These are phyloP conservation scores for Trametes sanguinea DNA, from an alignment of 768 basidiomycete species.

Conservation along the genomic window DNA sequence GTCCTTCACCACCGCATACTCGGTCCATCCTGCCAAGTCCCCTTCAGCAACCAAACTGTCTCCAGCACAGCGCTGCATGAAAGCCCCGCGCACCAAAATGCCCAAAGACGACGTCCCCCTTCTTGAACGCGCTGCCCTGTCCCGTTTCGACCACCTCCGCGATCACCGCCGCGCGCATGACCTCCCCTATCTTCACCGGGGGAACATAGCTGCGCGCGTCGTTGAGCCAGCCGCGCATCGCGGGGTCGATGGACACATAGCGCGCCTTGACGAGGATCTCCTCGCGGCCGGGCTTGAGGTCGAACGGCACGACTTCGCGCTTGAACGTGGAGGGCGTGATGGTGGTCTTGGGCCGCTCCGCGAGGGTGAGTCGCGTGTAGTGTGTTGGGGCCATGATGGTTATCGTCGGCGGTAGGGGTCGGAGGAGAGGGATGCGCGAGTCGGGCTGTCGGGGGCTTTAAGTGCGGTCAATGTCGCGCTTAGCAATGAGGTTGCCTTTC, in stretches of 20 bases:
- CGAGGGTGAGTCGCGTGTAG: constrained; percentile 74
- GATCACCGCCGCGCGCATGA: constrained; percentile 72
- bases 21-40: constrained; percentile 66
- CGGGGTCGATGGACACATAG: constrained; percentile 83
- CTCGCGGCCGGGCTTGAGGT: constrained; percentile 51
- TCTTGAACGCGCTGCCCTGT: constrained; percentile 50
- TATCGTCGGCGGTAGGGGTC: background rate
- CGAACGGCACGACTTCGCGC: constrained; percentile 52
- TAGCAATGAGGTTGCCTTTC: no score
- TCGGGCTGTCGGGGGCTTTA: no score
- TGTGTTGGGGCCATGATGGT: constrained; percentile 14
- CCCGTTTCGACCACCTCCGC: constrained; percentile 67
- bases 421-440: background rate
- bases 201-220: constrained; percentile 71
- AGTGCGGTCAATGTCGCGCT: no score
- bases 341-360: constrained; percentile 67
- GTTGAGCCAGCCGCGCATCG: constrained; percentile 83
- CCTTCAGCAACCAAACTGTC: no score
- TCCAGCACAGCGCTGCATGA: no score
- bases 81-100: constrained; percentile 49
- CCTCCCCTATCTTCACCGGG: constrained; percentile 52
- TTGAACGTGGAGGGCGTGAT: constrained; percentile 78
- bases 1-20: constrained; percentile 66
- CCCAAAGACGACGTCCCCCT: constrained; percentile 73
- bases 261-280: constrained; percentile 77